Conservation (phyloP, 306 rosid genomes). For the Benincasa hispida region DNA sequence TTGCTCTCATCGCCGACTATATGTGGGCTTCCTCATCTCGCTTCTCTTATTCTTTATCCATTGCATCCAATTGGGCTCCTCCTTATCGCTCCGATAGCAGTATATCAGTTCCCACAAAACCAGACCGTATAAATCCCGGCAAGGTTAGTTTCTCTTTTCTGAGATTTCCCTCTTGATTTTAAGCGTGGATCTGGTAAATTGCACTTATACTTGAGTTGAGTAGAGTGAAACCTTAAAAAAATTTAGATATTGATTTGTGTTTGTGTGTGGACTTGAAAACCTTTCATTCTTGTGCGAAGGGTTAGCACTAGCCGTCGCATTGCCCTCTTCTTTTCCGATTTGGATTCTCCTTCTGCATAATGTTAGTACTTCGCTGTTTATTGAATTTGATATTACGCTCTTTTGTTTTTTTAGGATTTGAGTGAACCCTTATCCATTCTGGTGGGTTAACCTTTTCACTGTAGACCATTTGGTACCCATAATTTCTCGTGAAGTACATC, state of each 20-base stretch:
- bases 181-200: neutral
- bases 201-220: neutral
- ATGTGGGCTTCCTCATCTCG: conserved; percentile 65
- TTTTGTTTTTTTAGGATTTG: neutral
- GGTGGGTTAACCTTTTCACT: neutral
- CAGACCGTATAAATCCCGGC: neutral
- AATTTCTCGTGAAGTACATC: neutral
- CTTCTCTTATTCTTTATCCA: conserved; percentile 8
- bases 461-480: neutral
- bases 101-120: conserved; percentile 9
- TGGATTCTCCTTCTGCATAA: neutral
- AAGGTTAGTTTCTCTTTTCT: conserved; percentile 15
- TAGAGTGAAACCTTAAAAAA: no score
- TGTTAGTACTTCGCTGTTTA: neutral
- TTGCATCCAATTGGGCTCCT: conserved; percentile 26
- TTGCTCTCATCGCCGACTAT: conserved; percentile 60
- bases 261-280: neutral
- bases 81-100: conserved; percentile 6
- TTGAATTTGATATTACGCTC: neutral
- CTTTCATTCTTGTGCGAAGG: neutral
- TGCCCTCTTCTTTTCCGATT: neutral
- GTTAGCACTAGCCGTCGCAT: neutral
- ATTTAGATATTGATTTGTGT: neutral
- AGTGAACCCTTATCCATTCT: neutral
- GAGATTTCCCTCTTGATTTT: neutral